Conservation (phyloP, 2,329 filamentous ascomycete genomes). For the Fusarium pseudograminearum region DNA sequence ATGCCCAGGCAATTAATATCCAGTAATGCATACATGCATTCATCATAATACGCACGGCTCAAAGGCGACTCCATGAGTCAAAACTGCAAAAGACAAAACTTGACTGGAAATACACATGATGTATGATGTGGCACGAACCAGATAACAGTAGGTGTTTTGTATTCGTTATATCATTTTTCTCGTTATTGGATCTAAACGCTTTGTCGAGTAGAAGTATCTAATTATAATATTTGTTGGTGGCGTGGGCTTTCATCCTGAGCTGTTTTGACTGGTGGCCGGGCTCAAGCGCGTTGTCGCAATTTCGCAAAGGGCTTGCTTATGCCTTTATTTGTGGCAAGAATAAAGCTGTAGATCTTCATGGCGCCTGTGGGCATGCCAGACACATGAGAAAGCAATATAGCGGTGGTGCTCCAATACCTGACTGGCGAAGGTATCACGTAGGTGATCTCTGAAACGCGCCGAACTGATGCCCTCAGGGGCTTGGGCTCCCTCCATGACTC, state of each 20-base stretch:
- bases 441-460: background rate
- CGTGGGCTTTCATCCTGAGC: background rate
- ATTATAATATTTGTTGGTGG: background rate
- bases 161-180: conserved; percentile 27
- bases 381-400: background rate
- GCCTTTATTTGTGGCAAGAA: background rate
- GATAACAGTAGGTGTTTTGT: background rate
- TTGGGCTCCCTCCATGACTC: conserved; percentile 43
- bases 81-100: background rate
- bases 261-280: background rate
- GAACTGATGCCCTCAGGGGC: conserved; percentile 25
- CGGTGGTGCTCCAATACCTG: background rate
- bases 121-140: background rate
- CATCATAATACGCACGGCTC: background rate
- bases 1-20: background rate
- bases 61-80: background rate
- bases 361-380: no score
- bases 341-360: background rate
- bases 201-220: background rate
- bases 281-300: background rate
- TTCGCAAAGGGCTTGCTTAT: background rate
- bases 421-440: background rate
- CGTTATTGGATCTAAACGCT: conserved; percentile 7
- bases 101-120: background rate
- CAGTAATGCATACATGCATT: background rate